Evolutionary conservation across 2,329 filamentous ascomycete species (phyloP), one percentile per base, ranked within the genome.

Genomic region (Chaetomiaceae sp.): DNA sequence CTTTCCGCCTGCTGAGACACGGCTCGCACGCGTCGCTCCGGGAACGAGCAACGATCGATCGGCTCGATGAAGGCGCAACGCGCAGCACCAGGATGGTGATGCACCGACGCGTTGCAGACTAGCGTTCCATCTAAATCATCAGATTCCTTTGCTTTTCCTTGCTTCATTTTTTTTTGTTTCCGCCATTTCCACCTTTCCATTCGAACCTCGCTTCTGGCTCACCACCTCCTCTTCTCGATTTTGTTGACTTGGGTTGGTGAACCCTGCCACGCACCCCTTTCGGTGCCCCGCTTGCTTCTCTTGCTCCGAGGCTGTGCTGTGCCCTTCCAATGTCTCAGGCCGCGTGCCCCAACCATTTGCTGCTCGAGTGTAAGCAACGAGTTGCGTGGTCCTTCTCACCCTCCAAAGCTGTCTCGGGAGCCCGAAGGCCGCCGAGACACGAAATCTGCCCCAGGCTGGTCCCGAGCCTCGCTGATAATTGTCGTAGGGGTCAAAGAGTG

Each of bases 401-500:
- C n/a, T n/a, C n/a, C n/a, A n/a, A n/a, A n/a, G n/a, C n/a, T n/a
- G n/a, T n/a, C n/a, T n/a, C n/a, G n/a, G n/a, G n/a, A n/a, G n/a
- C n/a, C n/a, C n/a, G n/a, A n/a, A n/a, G n/a, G n/a, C n/a, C n/a
- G n/a, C n/a, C n/a, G n/a, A n/a, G n/a, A n/a, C n/a, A n/a, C n/a
- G n/a, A n/a, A n/a, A n/a, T n/a, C n/a, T n/a, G n/a, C n/a, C n/a
- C n/a, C n/a, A n/a, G n/a, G n/a, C n/a, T n/a, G n/a, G n/a, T n/a
- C n/a, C n/a, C n/a, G n/a, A n/a, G n/a, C n/a, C n/a, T n/a, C n/a
- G n/a, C n/a, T n/a, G n/a, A n/a, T n/a, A n/a, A n/a, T n/a, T n/a
- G n/a, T n/a, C n/a, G n/a, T n/a, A n/a, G n/a, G n/a, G 81, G 79
- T 90, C 41, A 83, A 86, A 59, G 84, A 89, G 68, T 88, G 83